phyloP scores from a whole-genome alignment of 257 asterid species.

The Verbascum thapsus region DNA sequence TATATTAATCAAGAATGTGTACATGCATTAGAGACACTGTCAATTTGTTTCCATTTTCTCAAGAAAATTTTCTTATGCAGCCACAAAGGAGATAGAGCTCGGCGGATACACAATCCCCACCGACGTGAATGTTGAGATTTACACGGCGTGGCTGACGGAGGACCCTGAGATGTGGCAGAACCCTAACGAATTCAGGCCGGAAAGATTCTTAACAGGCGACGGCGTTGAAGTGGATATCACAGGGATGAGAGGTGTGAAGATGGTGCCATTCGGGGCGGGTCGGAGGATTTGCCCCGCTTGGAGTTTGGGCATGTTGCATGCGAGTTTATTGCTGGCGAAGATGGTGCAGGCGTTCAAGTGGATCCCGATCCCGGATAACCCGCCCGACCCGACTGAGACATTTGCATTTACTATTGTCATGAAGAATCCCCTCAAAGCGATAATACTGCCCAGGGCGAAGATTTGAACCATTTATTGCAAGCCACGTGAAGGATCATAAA shows the following conservation, averaged over 20 bases:
- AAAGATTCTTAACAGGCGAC: slow-evolving; percentile 79
- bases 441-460: slow-evolving; percentile 63
- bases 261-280: slow-evolving; percentile 95
- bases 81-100: slow-evolving; percentile 58
- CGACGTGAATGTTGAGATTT: slow-evolving; percentile 72
- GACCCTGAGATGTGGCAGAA: slow-evolving; percentile 71
- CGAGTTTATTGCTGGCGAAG: slow-evolving; percentile 62
- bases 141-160: slow-evolving; percentile 92
- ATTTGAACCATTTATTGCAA: slow-evolving; percentile 34
- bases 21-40: no score
- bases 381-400: slow-evolving; percentile 88
- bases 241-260: slow-evolving; percentile 76
- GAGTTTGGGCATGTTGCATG: slow-evolving; percentile 78
- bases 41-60: no score
- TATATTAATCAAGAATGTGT: no score
- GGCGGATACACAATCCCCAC: slow-evolving; percentile 89
- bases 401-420: slow-evolving; percentile 88
- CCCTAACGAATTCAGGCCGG: slow-evolving; percentile 72
- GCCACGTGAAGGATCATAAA: slow-evolving; percentile 30
- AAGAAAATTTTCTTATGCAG: slow-evolving; percentile 33
- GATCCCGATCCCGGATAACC: slow-evolving; percentile 76
- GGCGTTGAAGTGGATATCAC: slow-evolving; percentile 89
- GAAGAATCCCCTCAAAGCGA: slow-evolving; percentile 89
- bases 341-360: slow-evolving; percentile 90
- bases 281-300: slow-evolving; percentile 96